Conservation (phyloP, 2,329 filamentous ascomycete genomes). For the Apiospora pterosperma region DNA sequence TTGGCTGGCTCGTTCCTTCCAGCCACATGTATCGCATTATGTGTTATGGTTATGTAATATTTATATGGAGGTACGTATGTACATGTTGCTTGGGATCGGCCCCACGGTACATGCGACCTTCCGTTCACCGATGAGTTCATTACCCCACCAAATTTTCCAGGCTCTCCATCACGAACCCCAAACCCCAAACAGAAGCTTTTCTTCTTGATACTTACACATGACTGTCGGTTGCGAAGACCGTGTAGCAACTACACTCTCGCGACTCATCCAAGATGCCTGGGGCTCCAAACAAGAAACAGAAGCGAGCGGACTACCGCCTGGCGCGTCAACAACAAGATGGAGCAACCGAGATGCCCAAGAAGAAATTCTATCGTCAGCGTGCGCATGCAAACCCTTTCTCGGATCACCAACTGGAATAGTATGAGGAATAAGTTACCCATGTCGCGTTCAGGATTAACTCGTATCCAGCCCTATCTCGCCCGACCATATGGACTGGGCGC, state of each 20-base stretch:
- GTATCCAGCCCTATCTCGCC: conserved; percentile 68
- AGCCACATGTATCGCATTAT: background rate
- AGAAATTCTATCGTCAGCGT: conserved; percentile 94
- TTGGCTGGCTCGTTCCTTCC: background rate
- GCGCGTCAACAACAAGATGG: conserved; percentile 45
- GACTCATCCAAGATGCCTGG: conserved; percentile 32
- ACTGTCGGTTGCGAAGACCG: background rate
- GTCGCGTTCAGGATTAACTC: conserved; percentile 12
- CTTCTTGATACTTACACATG: background rate
- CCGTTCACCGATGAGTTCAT: background rate
- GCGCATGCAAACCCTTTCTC: conserved; percentile 98
- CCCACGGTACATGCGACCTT: background rate
- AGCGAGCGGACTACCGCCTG: conserved; percentile 63
- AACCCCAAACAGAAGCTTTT: background rate
- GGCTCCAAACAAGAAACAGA: conserved; percentile 55
- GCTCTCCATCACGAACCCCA: background rate
- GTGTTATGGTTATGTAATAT: no score
- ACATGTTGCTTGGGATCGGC: background rate
- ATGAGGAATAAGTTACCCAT: conserved; percentile 32
- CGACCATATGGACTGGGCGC: conserved; percentile 85
- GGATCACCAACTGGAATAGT: conserved; percentile 89
- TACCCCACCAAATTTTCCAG: background rate
- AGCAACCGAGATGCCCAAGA: conserved; percentile 70
- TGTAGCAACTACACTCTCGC: background rate
- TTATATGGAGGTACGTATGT: background rate